A percentile compares a stretch with the other conserved stretches of the same genome.
phyloP scores from a whole-genome alignment of 116 monocot genomes.

The Posidonia oceanica region DNA sequence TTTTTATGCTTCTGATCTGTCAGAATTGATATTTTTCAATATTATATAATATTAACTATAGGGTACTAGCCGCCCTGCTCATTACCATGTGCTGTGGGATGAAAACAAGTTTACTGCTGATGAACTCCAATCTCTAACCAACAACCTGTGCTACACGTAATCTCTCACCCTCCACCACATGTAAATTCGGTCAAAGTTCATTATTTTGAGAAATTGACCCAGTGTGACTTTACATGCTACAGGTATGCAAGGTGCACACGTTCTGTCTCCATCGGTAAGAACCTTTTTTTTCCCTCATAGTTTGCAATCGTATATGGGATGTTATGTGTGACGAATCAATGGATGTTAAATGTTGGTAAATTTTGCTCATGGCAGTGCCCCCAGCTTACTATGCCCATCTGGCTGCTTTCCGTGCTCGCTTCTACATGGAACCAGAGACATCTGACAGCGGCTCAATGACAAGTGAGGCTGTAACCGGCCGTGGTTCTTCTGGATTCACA shows the following conservation, averaged over 20 bases:
- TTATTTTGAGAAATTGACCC: too few relatives aligned
- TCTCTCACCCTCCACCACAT: not conserved
- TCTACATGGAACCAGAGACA: conserved; percentile 65
- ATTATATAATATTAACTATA: too few relatives aligned
- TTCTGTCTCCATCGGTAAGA: conserved; percentile 70
- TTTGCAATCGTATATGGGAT: not conserved
- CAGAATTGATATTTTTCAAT: too few relatives aligned
- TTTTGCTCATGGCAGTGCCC: conserved; percentile 28
- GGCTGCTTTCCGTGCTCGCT: conserved; percentile 82
- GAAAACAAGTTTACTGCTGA: conserved; percentile 92
- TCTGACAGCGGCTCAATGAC: conserved; percentile 68
- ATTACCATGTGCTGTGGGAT: conserved; percentile 96
- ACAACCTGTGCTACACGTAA: conserved; percentile 92
- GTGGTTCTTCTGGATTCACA: conserved; percentile 14
- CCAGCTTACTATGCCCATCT: conserved; percentile 87
- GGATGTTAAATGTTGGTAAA: too few relatives aligned
- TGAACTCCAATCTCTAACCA: conserved; percentile 54
- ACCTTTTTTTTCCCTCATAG: too few relatives aligned
- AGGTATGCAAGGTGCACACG: conserved; percentile 83
- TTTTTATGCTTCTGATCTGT: not conserved
- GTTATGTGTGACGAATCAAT: not conserved
- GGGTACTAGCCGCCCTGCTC: conserved; percentile 92
- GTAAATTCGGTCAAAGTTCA: not conserved
- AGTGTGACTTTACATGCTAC: not conserved
- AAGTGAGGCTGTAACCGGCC: conserved; percentile 25